Evolutionary conservation across 805 yeast genomes (phyloP).

Genomic region (Debaryomyces prosopidis): DNA sequence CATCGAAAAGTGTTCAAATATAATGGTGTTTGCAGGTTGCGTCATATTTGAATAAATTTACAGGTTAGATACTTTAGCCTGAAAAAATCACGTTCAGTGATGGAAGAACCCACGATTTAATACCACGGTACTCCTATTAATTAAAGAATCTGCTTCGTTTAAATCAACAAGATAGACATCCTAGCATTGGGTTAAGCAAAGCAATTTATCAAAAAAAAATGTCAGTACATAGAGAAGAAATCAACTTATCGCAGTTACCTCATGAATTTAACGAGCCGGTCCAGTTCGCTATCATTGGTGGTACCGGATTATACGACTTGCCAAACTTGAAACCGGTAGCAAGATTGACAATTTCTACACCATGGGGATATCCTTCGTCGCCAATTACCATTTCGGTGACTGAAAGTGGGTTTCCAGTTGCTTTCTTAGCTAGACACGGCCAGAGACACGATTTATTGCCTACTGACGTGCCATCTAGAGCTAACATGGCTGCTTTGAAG

Average conservation of each 20-base stretch:
- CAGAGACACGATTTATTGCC: slow-evolving; percentile 86
- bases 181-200: too few relatives aligned
- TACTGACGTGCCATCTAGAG: slow-evolving; percentile 86
- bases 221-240: slow-evolving; percentile 38
- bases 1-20: too few relatives aligned
- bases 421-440: slow-evolving; percentile 95
- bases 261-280: slow-evolving; percentile 64
- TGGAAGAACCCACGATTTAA: slow-evolving; percentile 1
- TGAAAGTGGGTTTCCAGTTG: slow-evolving; percentile 74
- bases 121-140: too few relatives aligned
- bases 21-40: neutral
- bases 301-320: slow-evolving; percentile 93
- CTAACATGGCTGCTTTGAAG: slow-evolving; percentile 95
- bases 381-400: slow-evolving; percentile 91
- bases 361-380: slow-evolving; percentile 97
- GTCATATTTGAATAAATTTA: neutral
- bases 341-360: slow-evolving; percentile 76
- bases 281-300: slow-evolving; percentile 89
- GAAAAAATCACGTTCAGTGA: neutral
- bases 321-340: slow-evolving; percentile 86
- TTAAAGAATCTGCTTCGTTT: too few relatives aligned
- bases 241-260: slow-evolving; percentile 39
- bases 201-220: slow-evolving; percentile 11
- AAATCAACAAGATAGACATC: too few relatives aligned
- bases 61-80: neutral